Base-by-base conservation (phyloP, 495 filamentous ascomycete species). In the Copromyces sp. region DNA sequence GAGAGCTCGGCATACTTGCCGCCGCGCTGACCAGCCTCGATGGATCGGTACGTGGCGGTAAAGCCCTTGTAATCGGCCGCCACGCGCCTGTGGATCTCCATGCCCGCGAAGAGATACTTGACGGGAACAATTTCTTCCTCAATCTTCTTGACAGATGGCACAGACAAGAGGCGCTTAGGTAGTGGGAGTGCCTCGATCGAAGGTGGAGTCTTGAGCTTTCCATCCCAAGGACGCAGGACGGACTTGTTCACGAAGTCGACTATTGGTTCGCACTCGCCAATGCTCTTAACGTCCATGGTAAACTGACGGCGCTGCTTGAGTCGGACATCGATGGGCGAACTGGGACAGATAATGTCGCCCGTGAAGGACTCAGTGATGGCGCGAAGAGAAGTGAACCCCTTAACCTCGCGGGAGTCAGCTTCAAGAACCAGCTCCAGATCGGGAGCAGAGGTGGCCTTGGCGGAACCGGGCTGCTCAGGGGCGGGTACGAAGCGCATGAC, bases 51-150 rank as follows among this genome's bases (percentile, higher is more conserved):
- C 0, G 75, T 73, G 17, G 87, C 70, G 6, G 70, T 77, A 78
- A 82, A 83, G 35, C 78, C 79, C 1, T 78, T 69, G 75, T 79
- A 84, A 5, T 77, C 74, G 37, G 83, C 74, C 1, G 78, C 72
- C 29, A 85, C 73, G 59, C 76, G 75, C 35, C 80, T 80, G 9
- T 81, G 79, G 9, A 84, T 74, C 68, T 88, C 86, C 8, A 86
- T 71, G 3, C 82, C 82, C 38, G 79, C 80, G 73, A 86, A 85
- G 29, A 81, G 74, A 80, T 89, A 88, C 42, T 81, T 72, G 11
- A 85, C 75, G 32, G 77, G 70, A 35, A 82, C 29, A 35, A 77
- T 40, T 16, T 80, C 74, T 38, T 77, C 73, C 9, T 68, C 59
- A 16, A 68, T 32, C n/a, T 12, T 70, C 29, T 17, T 69, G n/a